A percentile compares a stretch with the other conserved stretches of the same genome.
Conservation (phyloP, 192 early-diverging fungal genomes). For the Rhizophlyctis rosea region DNA sequence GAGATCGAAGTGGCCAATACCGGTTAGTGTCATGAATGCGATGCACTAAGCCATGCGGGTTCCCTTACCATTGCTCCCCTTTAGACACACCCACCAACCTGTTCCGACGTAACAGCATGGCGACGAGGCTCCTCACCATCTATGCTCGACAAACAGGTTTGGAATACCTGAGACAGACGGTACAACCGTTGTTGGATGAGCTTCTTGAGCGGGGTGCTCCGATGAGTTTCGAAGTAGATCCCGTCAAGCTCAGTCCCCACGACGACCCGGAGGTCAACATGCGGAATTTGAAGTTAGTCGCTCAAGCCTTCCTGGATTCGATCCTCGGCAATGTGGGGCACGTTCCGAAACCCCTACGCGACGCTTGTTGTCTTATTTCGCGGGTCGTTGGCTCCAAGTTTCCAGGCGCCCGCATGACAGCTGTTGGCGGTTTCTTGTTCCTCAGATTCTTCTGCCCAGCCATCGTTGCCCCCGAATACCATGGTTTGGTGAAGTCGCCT, state of each 20-base stretch:
- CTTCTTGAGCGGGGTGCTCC: constrained; percentile 61
- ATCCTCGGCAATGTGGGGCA: constrained; percentile 70
- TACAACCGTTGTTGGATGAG: constrained; percentile 76
- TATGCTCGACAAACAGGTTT: constrained; percentile 79
- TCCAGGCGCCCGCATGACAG: constrained; percentile 77
- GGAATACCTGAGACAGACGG: constrained; percentile 75
- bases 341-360: constrained; percentile 71
- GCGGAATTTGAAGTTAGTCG: constrained; percentile 73
- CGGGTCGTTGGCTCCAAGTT: constrained; percentile 75
- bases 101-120: constrained; percentile 90
- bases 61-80: neutral
- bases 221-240: constrained; percentile 89
- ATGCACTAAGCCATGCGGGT: neutral
- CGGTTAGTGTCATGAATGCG: constrained; percentile 40
- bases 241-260: constrained; percentile 63
- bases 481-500: constrained; percentile 63
- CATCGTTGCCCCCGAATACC: constrained; percentile 87
- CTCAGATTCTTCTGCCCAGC: constrained; percentile 94
- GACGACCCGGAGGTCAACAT: constrained; percentile 72
- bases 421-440: constrained; percentile 94
- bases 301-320: constrained; percentile 76
- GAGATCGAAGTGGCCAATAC: constrained; percentile 84
- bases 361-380: constrained; percentile 79
- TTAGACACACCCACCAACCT: constrained; percentile 69
- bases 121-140: constrained; percentile 79